Evolutionary conservation across 495 filamentous ascomycete species (phyloP), one percentile per base, ranked within the genome.

Genomic region (Penicillium argentinense): DNA sequence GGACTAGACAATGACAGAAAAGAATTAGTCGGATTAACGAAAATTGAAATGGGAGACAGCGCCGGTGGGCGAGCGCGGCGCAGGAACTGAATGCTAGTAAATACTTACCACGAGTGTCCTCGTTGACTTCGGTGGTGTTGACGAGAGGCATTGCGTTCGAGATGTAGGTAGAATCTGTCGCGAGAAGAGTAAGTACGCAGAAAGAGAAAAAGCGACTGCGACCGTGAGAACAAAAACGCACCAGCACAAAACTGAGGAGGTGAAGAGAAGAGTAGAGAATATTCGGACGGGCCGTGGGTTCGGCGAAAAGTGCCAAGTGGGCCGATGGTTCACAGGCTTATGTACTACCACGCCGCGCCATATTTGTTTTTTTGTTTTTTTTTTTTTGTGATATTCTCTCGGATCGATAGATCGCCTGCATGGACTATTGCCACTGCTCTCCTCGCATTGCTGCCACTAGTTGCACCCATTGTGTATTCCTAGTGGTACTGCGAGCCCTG

Each of bases 1-100:
- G 68, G 69, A 98, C 95, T 98, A 57, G 13, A 49, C 5, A 44
- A 21, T 6, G 32, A 34, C 17, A 11, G n/a, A 28, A 39, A 42
- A 38, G 34, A 25, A 25, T 26, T 30, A 2, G 24, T 30, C 13
- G 21, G 9, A 13, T 28, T 18, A 36, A 22, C 13, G 5, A 36
- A 19, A 19, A 11, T 17, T 6, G 14, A 3, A 34, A 18, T 26
- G 16, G 21, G 17, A 36, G 21, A 21, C 6, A 21, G 11, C 21
- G 33, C 2, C 13, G 17, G 16, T 14, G 5, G 9, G 1, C 9
- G 6, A 36, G 4, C 17, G n/a, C 8, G 12, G 29, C 7, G 29
- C 9, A 13, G n/a, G 13, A 8, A 33, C 4, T 5, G 5, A 5
- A 26, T 26, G 32, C n/a, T n/a, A 13, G 18, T 21, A 11, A 2